These are phyloP conservation scores for Diaporthe sp. DNA, from an alignment of 2,329 filamentous ascomycete species.

Conservation along the genomic window DNA sequence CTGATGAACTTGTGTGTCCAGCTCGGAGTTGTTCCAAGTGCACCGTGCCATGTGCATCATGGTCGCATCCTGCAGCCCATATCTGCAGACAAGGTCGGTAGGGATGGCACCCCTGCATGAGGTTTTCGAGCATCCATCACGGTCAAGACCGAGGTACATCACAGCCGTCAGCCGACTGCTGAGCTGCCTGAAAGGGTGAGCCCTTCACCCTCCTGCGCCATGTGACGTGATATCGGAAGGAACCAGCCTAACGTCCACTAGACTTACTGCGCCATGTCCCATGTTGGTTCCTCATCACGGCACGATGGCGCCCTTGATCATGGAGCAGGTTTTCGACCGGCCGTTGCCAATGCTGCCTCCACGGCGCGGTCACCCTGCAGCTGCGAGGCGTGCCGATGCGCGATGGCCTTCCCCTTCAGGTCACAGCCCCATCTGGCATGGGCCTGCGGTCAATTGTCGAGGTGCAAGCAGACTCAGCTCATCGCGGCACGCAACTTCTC, in stretches of 20 bases:
- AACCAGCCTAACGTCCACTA: neutral
- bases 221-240: neutral
- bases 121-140: neutral
- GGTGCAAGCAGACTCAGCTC: neutral
- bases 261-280: no score
- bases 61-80: neutral
- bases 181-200: slow-evolving; percentile 15
- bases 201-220: neutral
- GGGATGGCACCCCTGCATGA: neutral
- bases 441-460: neutral
- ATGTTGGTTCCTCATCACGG: slow-evolving; percentile 22
- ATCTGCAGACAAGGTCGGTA: slow-evolving; percentile 1
- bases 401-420: neutral
- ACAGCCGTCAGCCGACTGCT: neutral
- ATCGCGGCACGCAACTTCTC: slow-evolving; percentile 2
- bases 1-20: slow-evolving; percentile 17
- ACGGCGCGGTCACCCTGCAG: slow-evolving; percentile 10
- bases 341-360: neutral
- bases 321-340: neutral
- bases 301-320: neutral
- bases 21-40: neutral
- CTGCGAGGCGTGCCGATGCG: neutral
- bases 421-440: neutral
- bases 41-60: neutral
- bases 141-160: neutral